Evolutionary conservation across 225 moss, liverwort and hornwort species (phyloP).

Genomic region (Anthoceros angustus): DNA sequence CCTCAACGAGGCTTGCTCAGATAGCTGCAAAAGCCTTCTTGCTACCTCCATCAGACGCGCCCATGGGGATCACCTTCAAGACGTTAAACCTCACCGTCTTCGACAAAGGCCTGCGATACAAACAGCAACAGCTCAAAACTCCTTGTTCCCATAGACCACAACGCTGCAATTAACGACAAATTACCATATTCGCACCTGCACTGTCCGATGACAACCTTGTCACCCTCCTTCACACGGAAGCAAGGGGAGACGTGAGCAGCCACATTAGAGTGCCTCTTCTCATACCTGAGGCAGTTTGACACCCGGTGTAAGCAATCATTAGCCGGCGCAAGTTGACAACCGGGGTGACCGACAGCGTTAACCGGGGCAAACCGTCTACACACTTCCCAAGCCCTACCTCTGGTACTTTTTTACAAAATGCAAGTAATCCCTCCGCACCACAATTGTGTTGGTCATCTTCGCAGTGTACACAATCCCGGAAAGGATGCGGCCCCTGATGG

Average conservation of each 20-base stretch:
- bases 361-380: neutral
- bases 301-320: neutral
- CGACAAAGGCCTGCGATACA: neutral
- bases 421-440: slow-evolving; percentile 4
- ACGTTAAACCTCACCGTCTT: slow-evolving; percentile 3
- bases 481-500: slow-evolving; percentile 4
- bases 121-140: neutral
- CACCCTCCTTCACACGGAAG: neutral
- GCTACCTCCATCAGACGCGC: neutral
- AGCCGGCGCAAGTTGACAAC: neutral
- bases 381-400: neutral
- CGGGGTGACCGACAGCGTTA: neutral
- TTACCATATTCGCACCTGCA: neutral
- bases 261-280: slow-evolving; percentile 3
- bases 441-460: neutral
- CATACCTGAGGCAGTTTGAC: neutral
- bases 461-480: neutral
- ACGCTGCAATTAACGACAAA: neutral
- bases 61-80: neutral
- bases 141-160: neutral
- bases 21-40: neutral
- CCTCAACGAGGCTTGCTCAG: neutral
- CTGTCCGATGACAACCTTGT: neutral
- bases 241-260: neutral
- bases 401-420: slow-evolving; percentile 1